Evolutionary conservation across 768 basidiomycete species (phyloP).

Genomic region (Dictyophora rubrovolvata): DNA sequence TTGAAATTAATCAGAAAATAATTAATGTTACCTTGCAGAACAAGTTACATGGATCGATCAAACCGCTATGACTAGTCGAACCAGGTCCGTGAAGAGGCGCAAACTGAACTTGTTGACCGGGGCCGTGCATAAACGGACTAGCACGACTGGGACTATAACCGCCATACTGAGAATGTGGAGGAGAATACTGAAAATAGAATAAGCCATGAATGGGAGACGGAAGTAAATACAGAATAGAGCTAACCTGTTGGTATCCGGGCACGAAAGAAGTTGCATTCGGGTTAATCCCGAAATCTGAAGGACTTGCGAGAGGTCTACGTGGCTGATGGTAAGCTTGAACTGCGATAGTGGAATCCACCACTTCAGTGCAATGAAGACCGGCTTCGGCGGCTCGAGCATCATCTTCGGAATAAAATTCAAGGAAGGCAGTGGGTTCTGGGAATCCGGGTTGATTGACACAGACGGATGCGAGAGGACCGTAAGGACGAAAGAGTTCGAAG

Average conservation of each 20-base stretch:
- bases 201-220: neutral
- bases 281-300: constrained; percentile 50
- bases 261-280: constrained; percentile 67
- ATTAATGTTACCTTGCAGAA: constrained; percentile 62
- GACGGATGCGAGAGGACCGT: constrained; percentile 72
- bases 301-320: constrained; percentile 33
- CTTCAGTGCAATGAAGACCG: constrained; percentile 72
- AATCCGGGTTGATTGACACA: constrained; percentile 59
- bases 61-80: constrained; percentile 73
- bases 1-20: constrained; percentile 2
- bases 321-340: constrained; percentile 69
- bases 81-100: constrained; percentile 68
- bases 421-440: constrained; percentile 65
- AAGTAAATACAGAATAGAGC: constrained; percentile 4
- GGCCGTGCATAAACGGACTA: constrained; percentile 66
- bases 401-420: constrained; percentile 84
- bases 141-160: constrained; percentile 30
- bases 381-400: constrained; percentile 73
- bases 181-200: constrained; percentile 43
- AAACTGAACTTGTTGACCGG: constrained; percentile 82
- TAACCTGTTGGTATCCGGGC: constrained; percentile 35
- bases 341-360: constrained; percentile 77
- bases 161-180: constrained; percentile 44
- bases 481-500: constrained; percentile 79
- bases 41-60: constrained; percentile 84